Percentiles rank a stretch among this genome's conserved stretches.
These are phyloP conservation scores for Xanthoparmelia taractica DNA, from an alignment of 495 filamentous ascomycete species.

Conservation along the genomic window DNA sequence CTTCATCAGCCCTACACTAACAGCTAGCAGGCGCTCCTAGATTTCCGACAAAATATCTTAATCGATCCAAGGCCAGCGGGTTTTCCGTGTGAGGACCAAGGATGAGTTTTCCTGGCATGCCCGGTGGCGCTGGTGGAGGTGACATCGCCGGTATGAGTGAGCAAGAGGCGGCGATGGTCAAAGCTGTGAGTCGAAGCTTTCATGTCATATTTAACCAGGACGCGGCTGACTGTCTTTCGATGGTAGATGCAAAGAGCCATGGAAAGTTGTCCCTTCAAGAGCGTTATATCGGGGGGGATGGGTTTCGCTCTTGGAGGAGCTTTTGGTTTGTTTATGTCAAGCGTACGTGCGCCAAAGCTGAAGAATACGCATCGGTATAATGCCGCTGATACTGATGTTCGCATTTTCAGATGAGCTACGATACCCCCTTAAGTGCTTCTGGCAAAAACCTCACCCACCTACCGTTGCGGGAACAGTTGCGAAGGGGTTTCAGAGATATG, in stretches of 20 bases:
- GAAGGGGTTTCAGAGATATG: slow-evolving; percentile 87
- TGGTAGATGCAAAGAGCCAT: slow-evolving; percentile 68
- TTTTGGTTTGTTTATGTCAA: slow-evolving; percentile 95
- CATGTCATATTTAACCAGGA: neutral
- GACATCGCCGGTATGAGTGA: slow-evolving; percentile 40
- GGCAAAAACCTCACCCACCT: slow-evolving; percentile 58
- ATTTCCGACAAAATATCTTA: neutral
- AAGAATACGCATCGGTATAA: slow-evolving; percentile 18
- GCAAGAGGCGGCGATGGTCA: slow-evolving; percentile 47
- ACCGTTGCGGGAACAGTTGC: slow-evolving; percentile 73
- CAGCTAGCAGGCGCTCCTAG: neutral
- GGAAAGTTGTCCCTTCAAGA: slow-evolving; percentile 85
- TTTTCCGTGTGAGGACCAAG: neutral
- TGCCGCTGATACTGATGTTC: neutral
- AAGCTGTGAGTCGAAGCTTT: slow-evolving; percentile 35
- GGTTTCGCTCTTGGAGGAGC: slow-evolving; percentile 84
- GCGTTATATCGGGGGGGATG: slow-evolving; percentile 71
- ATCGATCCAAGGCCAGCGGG: neutral
- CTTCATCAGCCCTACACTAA: neutral
- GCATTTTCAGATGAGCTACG: slow-evolving; percentile 73
- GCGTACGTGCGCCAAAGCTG: slow-evolving; percentile 46
- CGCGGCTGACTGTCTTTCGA: neutral
- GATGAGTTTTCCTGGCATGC: slow-evolving; percentile 44
- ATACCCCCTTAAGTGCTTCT: slow-evolving; percentile 64
- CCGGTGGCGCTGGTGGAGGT: slow-evolving; percentile 26